A percentile compares a stretch with the other conserved stretches of the same genome.
Conservation (phyloP, 2,329 filamentous ascomycete genomes). For the Hymenoscyphus salicellus region DNA sequence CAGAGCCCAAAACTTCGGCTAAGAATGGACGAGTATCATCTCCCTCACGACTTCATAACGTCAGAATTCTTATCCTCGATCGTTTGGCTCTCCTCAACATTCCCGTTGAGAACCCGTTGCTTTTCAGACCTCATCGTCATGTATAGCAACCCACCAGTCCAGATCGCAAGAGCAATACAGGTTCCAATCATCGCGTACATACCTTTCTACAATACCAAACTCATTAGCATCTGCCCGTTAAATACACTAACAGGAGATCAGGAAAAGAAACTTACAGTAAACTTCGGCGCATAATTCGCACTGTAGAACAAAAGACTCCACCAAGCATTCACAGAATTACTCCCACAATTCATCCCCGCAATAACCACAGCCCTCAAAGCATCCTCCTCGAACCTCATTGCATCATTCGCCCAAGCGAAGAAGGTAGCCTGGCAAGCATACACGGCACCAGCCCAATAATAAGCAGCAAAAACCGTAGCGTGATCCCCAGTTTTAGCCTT, state of each 20-base stretch:
- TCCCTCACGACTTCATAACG: background rate
- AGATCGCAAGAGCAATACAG: constrained; percentile 56
- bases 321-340: constrained; percentile 68
- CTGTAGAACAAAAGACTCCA: constrained; percentile 72
- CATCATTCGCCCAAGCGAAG: constrained; percentile 72
- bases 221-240: constrained; percentile 4
- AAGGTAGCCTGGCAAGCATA: constrained; percentile 73
- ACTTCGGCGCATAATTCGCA: constrained; percentile 60
- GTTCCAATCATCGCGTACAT: constrained; percentile 72
- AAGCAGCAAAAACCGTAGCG: constrained; percentile 60
- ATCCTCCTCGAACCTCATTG: constrained; percentile 60
- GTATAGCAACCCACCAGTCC: constrained; percentile 55
- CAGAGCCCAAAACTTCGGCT: no score
- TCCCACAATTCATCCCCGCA: constrained; percentile 69
- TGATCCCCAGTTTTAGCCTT: constrained; percentile 31
- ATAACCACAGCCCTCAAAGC: constrained; percentile 63
- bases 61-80: background rate
- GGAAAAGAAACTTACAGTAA: constrained; percentile 24
- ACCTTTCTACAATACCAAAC: constrained; percentile 46
- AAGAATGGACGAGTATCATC: background rate
- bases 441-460: constrained; percentile 67
- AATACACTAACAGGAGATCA: constrained; percentile 10
- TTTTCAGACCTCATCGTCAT: constrained; percentile 42
- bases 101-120: constrained; percentile 17
- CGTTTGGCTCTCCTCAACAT: background rate